Base-by-base conservation (phyloP, 768 basidiomycete genomes). In the Russula griseocarnosa region DNA sequence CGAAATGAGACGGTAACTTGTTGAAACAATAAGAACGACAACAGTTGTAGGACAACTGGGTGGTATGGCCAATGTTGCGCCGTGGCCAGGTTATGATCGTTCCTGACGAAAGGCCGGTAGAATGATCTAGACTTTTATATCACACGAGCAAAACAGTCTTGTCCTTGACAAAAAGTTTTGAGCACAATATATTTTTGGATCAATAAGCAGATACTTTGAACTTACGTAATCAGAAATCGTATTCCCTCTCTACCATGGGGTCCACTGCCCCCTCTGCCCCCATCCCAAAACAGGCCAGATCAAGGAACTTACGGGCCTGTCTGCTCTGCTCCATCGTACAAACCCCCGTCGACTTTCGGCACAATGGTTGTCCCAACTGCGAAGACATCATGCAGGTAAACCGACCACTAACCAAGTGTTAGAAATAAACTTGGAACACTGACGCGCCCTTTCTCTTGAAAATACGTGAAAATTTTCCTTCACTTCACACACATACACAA, bases 351-450 rank as follows among this genome's bases (percentile, higher is more conserved):
- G 96, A 98, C 69, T 99, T 98, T 73, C 79, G 87, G 49, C 86
- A 83, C 69, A 76, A 79, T 24, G 97, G 97, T 6, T 99, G 97
- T 73, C 96, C 96, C 50, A 99, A 99, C 74, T 99, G 97, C 72
- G 96, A 98, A 70, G 92, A 96, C 72, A 81, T 95, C 68, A 83
- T 98, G 74, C 89, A 94, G 81, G 96, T 95, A 64, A 24, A 24
- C 60, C 83, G 73, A 8, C 34, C 16, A 14, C 49, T 1, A 16
- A 42, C 42, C 42, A 9, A 32, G n/a, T 8, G 8, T 54, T 20
- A 9, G 6, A 24, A 16, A 13, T 20, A 22, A 28, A n/a, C 4
- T 38, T 20, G n/a, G 10, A 16, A 36, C 14, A 18, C 47, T 46
- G 49, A 65, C 38, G 14, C 38, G 4, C 51, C 26, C 26, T 60